Evolutionary conservation across 2,329 filamentous ascomycete species (phyloP), one percentile per base, ranked within the genome.

Genomic region (Madurella fahalii): DNA sequence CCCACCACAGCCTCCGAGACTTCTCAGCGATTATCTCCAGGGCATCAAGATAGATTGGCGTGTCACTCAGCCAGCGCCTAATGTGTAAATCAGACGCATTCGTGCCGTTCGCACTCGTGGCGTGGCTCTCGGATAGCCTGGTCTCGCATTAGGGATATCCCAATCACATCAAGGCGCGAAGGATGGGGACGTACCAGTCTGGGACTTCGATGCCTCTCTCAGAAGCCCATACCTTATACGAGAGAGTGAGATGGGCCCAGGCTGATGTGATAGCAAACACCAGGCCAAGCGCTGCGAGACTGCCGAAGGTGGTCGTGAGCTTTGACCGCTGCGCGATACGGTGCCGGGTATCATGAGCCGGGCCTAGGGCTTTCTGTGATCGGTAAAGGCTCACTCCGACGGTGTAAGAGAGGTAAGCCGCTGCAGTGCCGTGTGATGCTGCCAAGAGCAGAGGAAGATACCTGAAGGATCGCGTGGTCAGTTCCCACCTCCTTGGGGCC

Each of bases 1-100:
- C 81, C 79, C 83, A 86, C 76, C 82, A 82, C 63, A 83, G 78
- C 15, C 81, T 76, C 47, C 78, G 76, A 3, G 77, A 72, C 47
- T 75, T 79, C 62, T 79, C 77, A 7, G 79, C 72, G 4, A 83
- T 70, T 20, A 83, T 79, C 56, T 80, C 76, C 54, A 82, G 72
- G 11, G 77, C 75, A 64, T 83, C 78, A 9, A 68, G 67, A 58
- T 79, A 74, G 18, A 84, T 64, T 20, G 80, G 73, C 2, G 76
- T 76, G 37, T 83, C 77, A 44, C 70, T 74, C 55, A 82, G 64
- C 82, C 82, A 85, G 25, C 74, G 72, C 11, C 72, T 72, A 43
- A 80, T 62, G 44, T 77, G 65, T 37, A 52, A 64, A 12, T 62
- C 51, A 15, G 60, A 61, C 9, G 61, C 58, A 25, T 67, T 65